phyloP scores from a whole-genome alignment of 768 basidiomycete species.

The Phylloporus scabripes region DNA sequence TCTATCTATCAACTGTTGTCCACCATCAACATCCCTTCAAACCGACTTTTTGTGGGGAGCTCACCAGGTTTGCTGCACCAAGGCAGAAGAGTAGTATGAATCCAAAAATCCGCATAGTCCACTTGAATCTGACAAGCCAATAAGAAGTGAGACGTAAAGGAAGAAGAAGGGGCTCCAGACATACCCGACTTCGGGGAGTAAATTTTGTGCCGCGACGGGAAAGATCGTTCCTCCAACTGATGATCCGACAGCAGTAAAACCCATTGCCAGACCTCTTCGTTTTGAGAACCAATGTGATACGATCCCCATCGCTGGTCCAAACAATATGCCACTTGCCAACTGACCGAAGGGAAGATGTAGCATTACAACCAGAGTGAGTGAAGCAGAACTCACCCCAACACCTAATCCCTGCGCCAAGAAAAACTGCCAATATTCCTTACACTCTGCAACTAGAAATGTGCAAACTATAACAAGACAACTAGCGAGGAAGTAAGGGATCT shows the following conservation, averaged over 20 bases:
- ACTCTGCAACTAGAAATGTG: conserved; percentile 64
- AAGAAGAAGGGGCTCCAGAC: conserved; percentile 11
- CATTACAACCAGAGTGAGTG: background rate
- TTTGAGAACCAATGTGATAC: conserved; percentile 72
- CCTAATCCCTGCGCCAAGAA: conserved; percentile 68
- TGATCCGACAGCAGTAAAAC: conserved; percentile 58
- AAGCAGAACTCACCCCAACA: conserved; percentile 48
- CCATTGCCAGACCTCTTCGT: conserved; percentile 52
- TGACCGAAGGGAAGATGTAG: background rate
- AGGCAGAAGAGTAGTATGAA: conserved; percentile 54
- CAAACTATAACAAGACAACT: conserved; percentile 47
- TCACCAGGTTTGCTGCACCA: conserved; percentile 49
- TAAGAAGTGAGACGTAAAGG: background rate
- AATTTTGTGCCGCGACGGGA: conserved; percentile 53
- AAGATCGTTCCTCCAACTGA: conserved; percentile 65
- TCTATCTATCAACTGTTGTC: conserved; percentile 32
- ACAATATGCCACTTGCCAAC: conserved; percentile 51
- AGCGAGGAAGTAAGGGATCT: conserved; percentile 41
- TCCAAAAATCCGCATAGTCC: conserved; percentile 70
- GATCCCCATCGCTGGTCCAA: conserved; percentile 54
- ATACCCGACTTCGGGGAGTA: conserved; percentile 53
- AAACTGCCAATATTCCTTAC: conserved; percentile 73
- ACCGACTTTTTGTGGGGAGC: background rate
- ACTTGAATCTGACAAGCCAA: conserved; percentile 50
- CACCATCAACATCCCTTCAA: background rate